Conservation (phyloP, 306 rosid genomes). For the Sicyos baderoa region DNA sequence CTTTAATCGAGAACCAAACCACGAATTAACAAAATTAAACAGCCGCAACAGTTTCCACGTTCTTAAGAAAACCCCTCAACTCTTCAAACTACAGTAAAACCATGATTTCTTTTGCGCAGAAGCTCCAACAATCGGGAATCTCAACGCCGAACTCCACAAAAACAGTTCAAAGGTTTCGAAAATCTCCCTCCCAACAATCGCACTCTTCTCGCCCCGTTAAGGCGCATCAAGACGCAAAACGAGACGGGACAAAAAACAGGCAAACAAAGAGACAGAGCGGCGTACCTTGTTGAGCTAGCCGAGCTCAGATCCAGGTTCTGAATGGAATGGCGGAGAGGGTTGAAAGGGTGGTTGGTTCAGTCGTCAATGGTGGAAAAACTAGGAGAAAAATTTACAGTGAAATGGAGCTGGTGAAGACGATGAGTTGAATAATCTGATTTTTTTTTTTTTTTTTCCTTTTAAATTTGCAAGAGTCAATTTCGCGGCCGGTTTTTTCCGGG, state of each 20-base stretch:
- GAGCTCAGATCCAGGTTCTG: constrained; percentile 12
- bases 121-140: not conserved
- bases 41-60: not conserved
- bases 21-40: not conserved
- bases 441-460: not conserved
- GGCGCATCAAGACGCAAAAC: not conserved
- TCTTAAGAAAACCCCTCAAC: not conserved
- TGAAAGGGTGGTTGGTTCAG: not conserved
- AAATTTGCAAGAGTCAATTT: not conserved
- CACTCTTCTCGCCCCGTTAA: not conserved
- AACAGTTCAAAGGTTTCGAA: not conserved
- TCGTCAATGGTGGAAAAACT: not conserved
- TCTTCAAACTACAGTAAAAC: not conserved
- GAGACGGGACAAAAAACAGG: not conserved
- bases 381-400: not conserved
- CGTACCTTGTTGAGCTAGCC: not conserved
- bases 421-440: not conserved
- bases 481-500: not conserved
- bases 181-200: not conserved
- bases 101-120: not conserved
- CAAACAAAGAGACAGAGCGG: not conserved
- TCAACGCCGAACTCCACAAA: not conserved
- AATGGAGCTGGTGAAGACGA: not conserved
- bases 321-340: not conserved
- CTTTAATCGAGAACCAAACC: not conserved